Evolutionary conservation across 306 rosid species (phyloP).

Genomic region (Spatholobus suberectus): DNA sequence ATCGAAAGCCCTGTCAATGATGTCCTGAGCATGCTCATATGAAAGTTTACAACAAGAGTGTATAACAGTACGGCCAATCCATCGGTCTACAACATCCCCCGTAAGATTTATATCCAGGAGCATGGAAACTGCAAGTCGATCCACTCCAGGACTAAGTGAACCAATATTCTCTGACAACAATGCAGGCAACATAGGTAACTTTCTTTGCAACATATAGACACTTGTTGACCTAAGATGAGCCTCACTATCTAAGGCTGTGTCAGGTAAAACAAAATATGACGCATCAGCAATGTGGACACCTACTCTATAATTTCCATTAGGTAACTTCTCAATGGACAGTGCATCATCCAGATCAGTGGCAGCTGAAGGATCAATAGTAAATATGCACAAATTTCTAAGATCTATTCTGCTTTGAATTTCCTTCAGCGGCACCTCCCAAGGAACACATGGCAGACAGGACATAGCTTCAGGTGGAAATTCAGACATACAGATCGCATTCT

Average conservation of each 20-base stretch:
- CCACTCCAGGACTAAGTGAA: constrained; percentile 87
- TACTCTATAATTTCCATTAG: constrained; percentile 74
- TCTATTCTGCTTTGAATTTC: constrained; percentile 72
- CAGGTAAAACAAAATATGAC: constrained; percentile 82
- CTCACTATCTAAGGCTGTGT: constrained; percentile 70
- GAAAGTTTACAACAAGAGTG: constrained; percentile 93
- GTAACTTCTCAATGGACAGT: constrained; percentile 72
- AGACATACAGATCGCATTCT: constrained; percentile 64
- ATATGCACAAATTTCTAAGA: constrained; percentile 75
- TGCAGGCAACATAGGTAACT: constrained; percentile 84
- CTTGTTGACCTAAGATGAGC: constrained; percentile 80
- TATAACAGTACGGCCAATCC: constrained; percentile 89
- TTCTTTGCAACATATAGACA: constrained; percentile 68
- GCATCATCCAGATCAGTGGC: constrained; percentile 96
- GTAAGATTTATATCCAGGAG: constrained; percentile 61
- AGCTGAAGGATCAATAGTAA: constrained; percentile 87
- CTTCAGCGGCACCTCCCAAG: constrained; percentile 79
- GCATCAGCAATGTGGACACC: constrained; percentile 91
- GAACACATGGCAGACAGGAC: constrained; percentile 61
- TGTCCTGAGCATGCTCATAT: constrained; percentile 74
- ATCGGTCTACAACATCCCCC: constrained; percentile 72
- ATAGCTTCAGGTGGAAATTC: constrained; percentile 73
- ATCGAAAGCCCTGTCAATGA: constrained; percentile 61
- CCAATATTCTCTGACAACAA: constrained; percentile 71
- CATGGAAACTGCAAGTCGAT: constrained; percentile 82